A percentile compares a stretch with the other conserved stretches of the same genome.
Conservation (phyloP, 164 flowering plant genomes). For the Umbilicus rupestris region DNA sequence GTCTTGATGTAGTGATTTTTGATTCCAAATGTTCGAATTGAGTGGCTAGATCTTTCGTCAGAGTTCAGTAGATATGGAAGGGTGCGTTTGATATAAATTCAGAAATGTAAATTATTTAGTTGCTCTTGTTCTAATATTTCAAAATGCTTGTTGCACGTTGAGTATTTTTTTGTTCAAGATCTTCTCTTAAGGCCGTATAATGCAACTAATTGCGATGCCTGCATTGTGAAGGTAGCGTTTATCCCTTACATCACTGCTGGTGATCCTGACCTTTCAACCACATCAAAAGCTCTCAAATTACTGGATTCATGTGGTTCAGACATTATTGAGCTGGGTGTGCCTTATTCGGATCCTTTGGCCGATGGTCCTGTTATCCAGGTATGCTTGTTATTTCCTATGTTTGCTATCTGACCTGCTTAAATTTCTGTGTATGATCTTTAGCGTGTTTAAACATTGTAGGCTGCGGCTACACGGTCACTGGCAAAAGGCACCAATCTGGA, state of each 20-base stretch:
- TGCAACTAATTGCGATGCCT: not conserved
- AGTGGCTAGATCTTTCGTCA: not conserved
- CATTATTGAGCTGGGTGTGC: slow-evolving; percentile 84
- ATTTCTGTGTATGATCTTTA: not conserved
- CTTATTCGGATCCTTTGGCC: slow-evolving; percentile 91
- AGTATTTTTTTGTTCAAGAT: not conserved
- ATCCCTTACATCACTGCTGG: slow-evolving; percentile 94
- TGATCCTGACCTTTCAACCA: slow-evolving; percentile 87
- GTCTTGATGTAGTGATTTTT: no score
- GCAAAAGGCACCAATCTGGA: slow-evolving; percentile 69
- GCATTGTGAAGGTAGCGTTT: slow-evolving; percentile 52
- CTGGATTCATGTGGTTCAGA: slow-evolving; percentile 82
- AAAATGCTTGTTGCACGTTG: not conserved
- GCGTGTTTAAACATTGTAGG: slow-evolving; percentile 26
- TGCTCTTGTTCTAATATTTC: not conserved
- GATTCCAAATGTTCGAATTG: not conserved
- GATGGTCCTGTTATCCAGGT: slow-evolving; percentile 99
- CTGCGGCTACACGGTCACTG: slow-evolving; percentile 86
- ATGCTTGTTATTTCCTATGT: not conserved
- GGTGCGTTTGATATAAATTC: not conserved
- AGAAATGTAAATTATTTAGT: not conserved
- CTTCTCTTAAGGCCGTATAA: not conserved
- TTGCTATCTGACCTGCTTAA: not conserved
- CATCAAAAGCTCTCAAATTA: slow-evolving; percentile 77
- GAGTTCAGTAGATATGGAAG: no score